Conservation (phyloP, 139 green algal genomes). For the Coccomyxa sp. region DNA sequence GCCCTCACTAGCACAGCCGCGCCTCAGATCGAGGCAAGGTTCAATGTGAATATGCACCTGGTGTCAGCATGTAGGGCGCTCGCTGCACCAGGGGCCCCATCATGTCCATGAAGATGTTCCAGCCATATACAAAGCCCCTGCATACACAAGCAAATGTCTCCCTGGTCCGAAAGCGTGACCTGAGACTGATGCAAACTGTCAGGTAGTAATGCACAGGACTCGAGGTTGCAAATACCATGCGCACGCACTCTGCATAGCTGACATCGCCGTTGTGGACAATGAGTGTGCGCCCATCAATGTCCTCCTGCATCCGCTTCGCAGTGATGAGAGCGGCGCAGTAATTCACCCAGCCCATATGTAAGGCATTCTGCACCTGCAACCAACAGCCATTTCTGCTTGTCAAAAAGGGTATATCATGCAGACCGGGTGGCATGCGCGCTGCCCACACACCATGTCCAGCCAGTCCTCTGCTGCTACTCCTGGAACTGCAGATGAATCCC, state of each 20-base stretch:
- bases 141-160: neutral
- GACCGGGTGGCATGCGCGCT: too few species aligned
- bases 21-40: neutral
- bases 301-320: neutral
- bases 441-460: too few species aligned
- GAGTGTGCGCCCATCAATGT: neutral
- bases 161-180: neutral
- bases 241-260: conserved; percentile 14
- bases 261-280: conserved; percentile 13
- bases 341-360: conserved; percentile 4
- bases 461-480: too few species aligned
- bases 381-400: too few species aligned
- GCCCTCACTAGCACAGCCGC: neutral
- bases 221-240: too few species aligned
- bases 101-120: conserved; percentile 10
- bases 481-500: too few species aligned
- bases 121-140: neutral
- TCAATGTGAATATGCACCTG: neutral
- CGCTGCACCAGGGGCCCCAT: conserved; percentile 6
- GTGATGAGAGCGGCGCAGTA: conserved; percentile 1
- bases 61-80: conserved; percentile 6
- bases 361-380: neutral
- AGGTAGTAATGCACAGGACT: too few species aligned
- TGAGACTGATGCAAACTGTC: too few species aligned
- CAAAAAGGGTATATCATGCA: too few species aligned